Base-by-base conservation (phyloP, 805 yeast genomes). In the Zygosaccharomyces kombuchaensis region DNA sequence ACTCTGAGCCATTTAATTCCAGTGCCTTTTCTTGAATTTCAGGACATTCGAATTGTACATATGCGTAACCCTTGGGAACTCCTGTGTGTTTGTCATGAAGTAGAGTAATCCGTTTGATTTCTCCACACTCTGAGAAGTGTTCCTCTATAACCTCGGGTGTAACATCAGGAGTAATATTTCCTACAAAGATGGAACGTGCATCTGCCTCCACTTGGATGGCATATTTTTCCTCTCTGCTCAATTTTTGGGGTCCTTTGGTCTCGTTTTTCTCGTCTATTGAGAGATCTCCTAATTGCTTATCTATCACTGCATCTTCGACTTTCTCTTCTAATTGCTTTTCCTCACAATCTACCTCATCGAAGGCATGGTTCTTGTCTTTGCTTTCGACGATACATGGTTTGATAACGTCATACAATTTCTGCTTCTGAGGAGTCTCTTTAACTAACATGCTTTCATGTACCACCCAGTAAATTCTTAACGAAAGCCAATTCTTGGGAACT, bases 51-150 rank as follows among this genome's bases (percentile, higher is more conserved):
- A 80, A 82, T 53, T 84, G 81, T 26, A 82, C 69, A 53, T 80
- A 82, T 1, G 86, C 87, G 57, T 77, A 79, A 2, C 86, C 87
- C 51, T 73, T 75, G 7, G 79, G 75, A 14, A 59, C 59, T 0
- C 78, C 78, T 1, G 76, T 68, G 52, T 55, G 65, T 36, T 67
- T 67, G 51, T 59, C 58, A 31, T 52, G 52, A 46, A 79, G 65
- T 17, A 80, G 70, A 1, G 84, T 80, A 9, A 80, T 73, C 51
- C 82, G 62, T 49, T 73, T 73, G 40, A 79, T 72, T 1, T 58
- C 59, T 1, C 83, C 84, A 32, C 65, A 68, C 1, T 47, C 51
- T 30, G 63, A 62, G 60, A 78, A 79, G 42, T 71, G 69, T 19
- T 63, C 62, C 48, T 79, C 82, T 46, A 80, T 58, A 40, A 69